These are phyloP conservation scores for Dactylellina cionopaga DNA, from an alignment of 2,329 filamentous ascomycete species.

Conservation along the genomic window DNA sequence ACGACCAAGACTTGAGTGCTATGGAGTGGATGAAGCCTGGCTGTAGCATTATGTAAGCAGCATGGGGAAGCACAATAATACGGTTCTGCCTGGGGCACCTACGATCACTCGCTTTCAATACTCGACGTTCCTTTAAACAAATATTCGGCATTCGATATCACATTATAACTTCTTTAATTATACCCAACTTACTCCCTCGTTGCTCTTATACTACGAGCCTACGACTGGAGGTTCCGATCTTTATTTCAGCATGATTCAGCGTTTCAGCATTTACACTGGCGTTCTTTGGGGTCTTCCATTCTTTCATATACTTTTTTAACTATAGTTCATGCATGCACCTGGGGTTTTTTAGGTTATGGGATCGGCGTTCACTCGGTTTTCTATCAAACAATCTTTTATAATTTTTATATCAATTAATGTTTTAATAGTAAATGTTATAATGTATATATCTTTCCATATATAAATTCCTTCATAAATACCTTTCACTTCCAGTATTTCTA, in stretches of 20 bases:
- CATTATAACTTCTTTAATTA: no score
- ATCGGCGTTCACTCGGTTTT: not conserved
- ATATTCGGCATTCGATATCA: slow-evolving; percentile 4
- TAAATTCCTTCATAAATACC: no score
- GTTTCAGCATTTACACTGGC: slow-evolving; percentile 20
- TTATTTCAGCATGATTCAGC: not conserved
- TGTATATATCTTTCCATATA: no score
- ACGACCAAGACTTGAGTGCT: slow-evolving; percentile 37
- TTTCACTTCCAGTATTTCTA: not conserved
- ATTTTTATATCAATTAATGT: no score
- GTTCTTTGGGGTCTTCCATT: slow-evolving; percentile 10
- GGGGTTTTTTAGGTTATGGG: slow-evolving; percentile 3
- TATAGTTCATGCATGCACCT: slow-evolving; percentile 1
- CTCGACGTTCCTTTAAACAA: not conserved
- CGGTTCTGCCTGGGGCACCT: not conserved
- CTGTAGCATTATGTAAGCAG: slow-evolving; percentile 28
- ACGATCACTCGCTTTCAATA: slow-evolving; percentile 8
- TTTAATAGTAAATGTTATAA: no score
- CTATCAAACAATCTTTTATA: not conserved
- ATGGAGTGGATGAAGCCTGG: slow-evolving; percentile 52
- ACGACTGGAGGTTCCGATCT: no score
- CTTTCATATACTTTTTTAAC: not conserved
- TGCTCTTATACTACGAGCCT: no score
- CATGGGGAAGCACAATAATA: not conserved
- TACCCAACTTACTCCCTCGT: no score